These are phyloP conservation scores for Ophiostoma perfectum DNA, from an alignment of 2,329 filamentous ascomycete genomes.

Conservation along the genomic window DNA sequence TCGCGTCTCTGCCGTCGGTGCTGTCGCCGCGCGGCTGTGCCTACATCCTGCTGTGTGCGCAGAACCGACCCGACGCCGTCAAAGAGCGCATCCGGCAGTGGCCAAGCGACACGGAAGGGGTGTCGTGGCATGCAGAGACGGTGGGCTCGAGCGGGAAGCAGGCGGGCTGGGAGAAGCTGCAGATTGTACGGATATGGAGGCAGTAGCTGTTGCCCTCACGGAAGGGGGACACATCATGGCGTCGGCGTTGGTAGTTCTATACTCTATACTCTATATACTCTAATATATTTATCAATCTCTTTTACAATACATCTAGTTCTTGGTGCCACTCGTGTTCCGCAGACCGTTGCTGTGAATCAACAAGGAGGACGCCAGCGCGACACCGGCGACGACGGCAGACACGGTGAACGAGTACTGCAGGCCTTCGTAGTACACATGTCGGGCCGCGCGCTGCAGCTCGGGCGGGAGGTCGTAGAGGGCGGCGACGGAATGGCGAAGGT, in stretches of 20 bases:
- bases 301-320: background rate
- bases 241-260: conserved; percentile 3
- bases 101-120: conserved; percentile 23
- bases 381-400: conserved; percentile 47
- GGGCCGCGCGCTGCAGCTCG: conserved; percentile 51
- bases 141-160: conserved; percentile 79
- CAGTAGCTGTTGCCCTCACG: conserved; percentile 28
- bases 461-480: conserved; percentile 50
- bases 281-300: background rate
- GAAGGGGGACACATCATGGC: background rate
- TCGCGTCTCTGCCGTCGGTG: conserved; percentile 61
- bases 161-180: conserved; percentile 91
- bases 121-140: conserved; percentile 66
- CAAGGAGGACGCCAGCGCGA: background rate
- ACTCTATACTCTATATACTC: background rate
- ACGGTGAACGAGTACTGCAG: conserved; percentile 51
- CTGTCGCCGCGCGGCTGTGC: conserved; percentile 68
- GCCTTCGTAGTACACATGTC: conserved; percentile 56
- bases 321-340: background rate
- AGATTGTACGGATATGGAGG: conserved; percentile 81
- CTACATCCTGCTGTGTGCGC: conserved; percentile 83
- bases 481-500: conserved; percentile 50
- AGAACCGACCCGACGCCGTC: conserved; percentile 67
- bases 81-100: conserved; percentile 31
- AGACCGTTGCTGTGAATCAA: background rate